Conservation (phyloP, 345 rosid genomes). For the thale cress (Arabidopsis thaliana) region DNA sequence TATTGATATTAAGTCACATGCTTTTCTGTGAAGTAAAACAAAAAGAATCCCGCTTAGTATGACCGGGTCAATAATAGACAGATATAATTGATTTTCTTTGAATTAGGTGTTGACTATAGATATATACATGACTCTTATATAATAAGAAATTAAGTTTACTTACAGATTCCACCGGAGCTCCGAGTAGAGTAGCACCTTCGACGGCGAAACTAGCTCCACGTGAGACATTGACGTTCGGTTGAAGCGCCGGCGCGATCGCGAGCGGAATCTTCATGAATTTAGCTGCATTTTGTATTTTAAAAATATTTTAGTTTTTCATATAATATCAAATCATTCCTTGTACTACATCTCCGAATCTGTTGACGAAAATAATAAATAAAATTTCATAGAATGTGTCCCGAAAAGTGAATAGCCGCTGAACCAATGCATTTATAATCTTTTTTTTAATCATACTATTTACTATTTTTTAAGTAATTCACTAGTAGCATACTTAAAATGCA, state of each 20-base stretch:
- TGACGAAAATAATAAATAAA: not conserved
- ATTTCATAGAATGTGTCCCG: not conserved
- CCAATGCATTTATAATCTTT: too few species aligned
- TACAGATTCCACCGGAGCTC: conserved; percentile 40
- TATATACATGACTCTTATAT: too few species aligned
- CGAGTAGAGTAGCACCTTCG: conserved; percentile 45
- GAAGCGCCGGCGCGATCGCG: conserved; percentile 28
- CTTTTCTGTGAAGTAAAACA: not conserved
- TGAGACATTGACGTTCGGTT: conserved; percentile 27
- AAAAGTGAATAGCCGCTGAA: not conserved
- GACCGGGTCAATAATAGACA: not conserved
- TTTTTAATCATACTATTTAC: too few species aligned
- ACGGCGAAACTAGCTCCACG: conserved; percentile 48
- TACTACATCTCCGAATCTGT: not conserved
- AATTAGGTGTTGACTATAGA: too few species aligned
- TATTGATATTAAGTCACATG: not conserved
- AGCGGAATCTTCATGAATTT: conserved; percentile 33
- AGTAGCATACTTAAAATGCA: not conserved
- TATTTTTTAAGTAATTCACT: not conserved
- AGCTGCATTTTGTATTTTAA: conserved; percentile 18
- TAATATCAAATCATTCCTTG: not conserved
- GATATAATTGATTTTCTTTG: too few species aligned
- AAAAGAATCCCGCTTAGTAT: not conserved
- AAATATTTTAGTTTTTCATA: not conserved
- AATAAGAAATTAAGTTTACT: conserved; percentile 11